Percentiles rank a stretch among this genome's conserved stretches.
phyloP scores from a whole-genome alignment of 345 rosid genomes.

The Durio zibethinus region DNA sequence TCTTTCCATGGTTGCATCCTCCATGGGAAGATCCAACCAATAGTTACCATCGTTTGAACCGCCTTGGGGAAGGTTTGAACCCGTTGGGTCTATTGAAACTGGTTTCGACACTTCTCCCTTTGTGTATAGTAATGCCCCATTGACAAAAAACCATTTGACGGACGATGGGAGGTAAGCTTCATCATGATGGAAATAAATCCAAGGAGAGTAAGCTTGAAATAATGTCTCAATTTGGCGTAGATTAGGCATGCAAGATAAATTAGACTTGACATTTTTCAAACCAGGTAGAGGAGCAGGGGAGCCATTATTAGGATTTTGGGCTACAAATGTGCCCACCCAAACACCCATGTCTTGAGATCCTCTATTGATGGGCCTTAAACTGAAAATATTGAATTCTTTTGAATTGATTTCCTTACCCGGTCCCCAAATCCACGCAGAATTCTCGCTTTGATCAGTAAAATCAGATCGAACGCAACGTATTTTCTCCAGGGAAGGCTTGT shows the following conservation, averaged over 20 bases:
- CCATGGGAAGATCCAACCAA: conserved; percentile 76
- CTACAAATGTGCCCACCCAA: conserved; percentile 56
- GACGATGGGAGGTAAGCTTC: conserved; percentile 76
- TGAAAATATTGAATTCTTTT: conserved; percentile 39
- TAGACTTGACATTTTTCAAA: conserved; percentile 47
- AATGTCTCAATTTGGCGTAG: conserved; percentile 40
- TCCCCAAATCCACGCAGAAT: conserved; percentile 60
- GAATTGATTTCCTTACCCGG: conserved; percentile 17
- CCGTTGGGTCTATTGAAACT: conserved; percentile 37
- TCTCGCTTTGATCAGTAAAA: conserved; percentile 53
- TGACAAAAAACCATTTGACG: conserved; percentile 62
- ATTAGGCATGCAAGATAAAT: conserved; percentile 62
- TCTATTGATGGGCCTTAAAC: conserved; percentile 42
- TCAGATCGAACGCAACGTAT: conserved; percentile 67
- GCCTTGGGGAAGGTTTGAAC: conserved; percentile 84
- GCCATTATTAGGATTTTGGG: conserved; percentile 19
- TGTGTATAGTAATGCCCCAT: conserved; percentile 70
- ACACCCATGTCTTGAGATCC: conserved; percentile 55
- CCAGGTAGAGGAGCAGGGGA: conserved; percentile 35
- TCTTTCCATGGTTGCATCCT: conserved; percentile 41
- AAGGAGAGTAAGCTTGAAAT: conserved; percentile 55
- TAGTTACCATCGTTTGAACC: conserved; percentile 67
- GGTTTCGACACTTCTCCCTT: conserved; percentile 69
- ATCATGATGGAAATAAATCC: conserved; percentile 66
- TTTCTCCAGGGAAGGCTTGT: conserved; percentile 65